A percentile compares a stretch with the other conserved stretches of the same genome.
phyloP scores from a whole-genome alignment of 2,329 filamentous ascomycete species.

The Fusarium aywerte region DNA sequence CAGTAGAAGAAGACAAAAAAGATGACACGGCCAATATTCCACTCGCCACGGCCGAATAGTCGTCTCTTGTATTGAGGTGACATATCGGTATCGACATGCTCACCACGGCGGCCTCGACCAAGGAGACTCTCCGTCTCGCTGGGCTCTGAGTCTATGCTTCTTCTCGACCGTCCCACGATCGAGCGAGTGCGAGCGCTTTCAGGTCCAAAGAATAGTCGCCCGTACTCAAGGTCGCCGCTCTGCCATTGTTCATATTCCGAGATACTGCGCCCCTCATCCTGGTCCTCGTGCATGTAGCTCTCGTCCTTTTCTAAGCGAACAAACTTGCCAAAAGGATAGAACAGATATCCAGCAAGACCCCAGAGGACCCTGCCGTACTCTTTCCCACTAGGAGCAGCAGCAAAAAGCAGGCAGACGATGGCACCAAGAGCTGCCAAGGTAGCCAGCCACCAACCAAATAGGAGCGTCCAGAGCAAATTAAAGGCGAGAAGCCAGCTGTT shows the following conservation, averaged over 20 bases:
- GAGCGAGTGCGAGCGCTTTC: slow-evolving; percentile 71
- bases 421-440: slow-evolving; percentile 79
- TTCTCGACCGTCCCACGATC: slow-evolving; percentile 84
- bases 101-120: slow-evolving; percentile 68
- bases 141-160: slow-evolving; percentile 85
- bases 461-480: slow-evolving; percentile 88
- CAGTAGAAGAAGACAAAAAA: slow-evolving; percentile 98
- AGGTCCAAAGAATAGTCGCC: slow-evolving; percentile 94
- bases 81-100: slow-evolving; percentile 61
- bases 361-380: slow-evolving; percentile 89
- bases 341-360: slow-evolving; percentile 85
- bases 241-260: slow-evolving; percentile 99
- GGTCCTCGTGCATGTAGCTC: slow-evolving; percentile 91
- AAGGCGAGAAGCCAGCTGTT: slow-evolving; percentile 86
- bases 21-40: slow-evolving; percentile 92
- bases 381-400: slow-evolving; percentile 79
- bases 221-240: slow-evolving; percentile 94
- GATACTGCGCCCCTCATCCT: slow-evolving; percentile 95
- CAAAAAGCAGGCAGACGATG: slow-evolving; percentile 80
- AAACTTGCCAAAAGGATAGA: slow-evolving; percentile 98
- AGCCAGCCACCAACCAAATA: slow-evolving; percentile 97
- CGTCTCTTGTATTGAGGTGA: slow-evolving; percentile 73
- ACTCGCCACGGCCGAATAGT: slow-evolving; percentile 93
- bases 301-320: slow-evolving; percentile 94
- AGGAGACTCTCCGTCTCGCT: slow-evolving; percentile 92